Conservation (phyloP, 2,329 filamentous ascomycete species). For the Torrubiellomyces zombiae region DNA sequence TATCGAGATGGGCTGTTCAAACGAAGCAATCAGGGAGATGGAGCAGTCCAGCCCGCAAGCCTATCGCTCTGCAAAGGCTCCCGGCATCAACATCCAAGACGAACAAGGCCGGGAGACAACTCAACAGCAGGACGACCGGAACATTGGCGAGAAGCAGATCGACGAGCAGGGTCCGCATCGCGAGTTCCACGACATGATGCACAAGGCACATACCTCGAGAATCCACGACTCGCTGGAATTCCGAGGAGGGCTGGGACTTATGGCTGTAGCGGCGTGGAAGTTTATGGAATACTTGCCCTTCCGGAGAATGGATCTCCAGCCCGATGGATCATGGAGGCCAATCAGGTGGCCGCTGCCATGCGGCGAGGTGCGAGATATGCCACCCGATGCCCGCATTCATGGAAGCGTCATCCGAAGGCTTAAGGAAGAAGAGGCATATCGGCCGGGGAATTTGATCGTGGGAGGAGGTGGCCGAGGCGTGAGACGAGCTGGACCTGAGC, state of each 20-base stretch:
- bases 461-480: conserved; percentile 62
- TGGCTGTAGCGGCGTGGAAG: conserved; percentile 52
- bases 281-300: conserved; percentile 74
- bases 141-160: conserved; percentile 8
- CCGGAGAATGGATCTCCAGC: conserved; percentile 59
- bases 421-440: conserved; percentile 43
- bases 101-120: conserved; percentile 6
- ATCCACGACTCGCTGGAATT: conserved; percentile 60
- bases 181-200: conserved; percentile 40
- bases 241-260: conserved; percentile 35
- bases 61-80: conserved; percentile 2
- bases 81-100: conserved; percentile 11
- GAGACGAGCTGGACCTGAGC: conserved; percentile 38
- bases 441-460: conserved; percentile 65
- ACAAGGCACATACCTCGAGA: conserved; percentile 33
- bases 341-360: conserved; percentile 67
- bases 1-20: conserved; percentile 48
- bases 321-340: conserved; percentile 60
- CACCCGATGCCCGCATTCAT: conserved; percentile 52
- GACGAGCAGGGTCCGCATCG: conserved; percentile 8
- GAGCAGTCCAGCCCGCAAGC: conserved; percentile 4
- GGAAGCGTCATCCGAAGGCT: conserved; percentile 59
- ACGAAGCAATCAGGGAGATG: no score
- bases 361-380: conserved; percentile 65
- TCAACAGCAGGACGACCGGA: conserved; percentile 6